phyloP scores from a whole-genome alignment of 2,329 filamentous ascomycete genomes.

The Immersiporthe knoxdaviesiana region DNA sequence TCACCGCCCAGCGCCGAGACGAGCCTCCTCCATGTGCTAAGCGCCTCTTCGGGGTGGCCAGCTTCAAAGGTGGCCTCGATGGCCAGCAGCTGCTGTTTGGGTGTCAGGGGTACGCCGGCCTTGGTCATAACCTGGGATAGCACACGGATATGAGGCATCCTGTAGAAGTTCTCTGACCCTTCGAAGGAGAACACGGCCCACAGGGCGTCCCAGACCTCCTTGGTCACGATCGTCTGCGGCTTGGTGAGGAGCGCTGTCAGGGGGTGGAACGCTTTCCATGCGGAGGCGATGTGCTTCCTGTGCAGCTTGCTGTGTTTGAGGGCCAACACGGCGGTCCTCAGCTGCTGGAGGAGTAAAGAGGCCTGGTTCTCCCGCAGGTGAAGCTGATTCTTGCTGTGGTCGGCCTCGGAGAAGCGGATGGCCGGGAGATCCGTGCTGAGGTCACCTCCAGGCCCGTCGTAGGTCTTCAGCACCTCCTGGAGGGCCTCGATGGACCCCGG shows the following conservation, averaged over 20 bases:
- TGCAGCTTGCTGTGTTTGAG: constrained; percentile 41
- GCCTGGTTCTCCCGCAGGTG: constrained; percentile 31
- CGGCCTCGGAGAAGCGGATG: constrained; percentile 31
- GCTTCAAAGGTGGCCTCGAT: constrained; percentile 70
- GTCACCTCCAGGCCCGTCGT: constrained; percentile 6
- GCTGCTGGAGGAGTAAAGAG: constrained; percentile 35
- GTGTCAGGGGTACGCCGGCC: constrained; percentile 57
- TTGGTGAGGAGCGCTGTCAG: constrained; percentile 49
- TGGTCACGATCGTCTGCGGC: constrained; percentile 59
- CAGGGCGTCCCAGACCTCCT: constrained; percentile 64
- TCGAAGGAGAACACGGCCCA: constrained; percentile 65
- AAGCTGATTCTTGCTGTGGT: constrained; percentile 32
- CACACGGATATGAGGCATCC: constrained; percentile 62
- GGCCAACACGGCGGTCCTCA: constrained; percentile 39
- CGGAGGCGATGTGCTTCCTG: constrained; percentile 36
- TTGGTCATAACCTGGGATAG: constrained; percentile 69
- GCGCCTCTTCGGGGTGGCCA: constrained; percentile 61
- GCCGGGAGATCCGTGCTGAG: not conserved
- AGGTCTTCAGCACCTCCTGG: constrained; percentile 20
- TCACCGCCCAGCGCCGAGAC: constrained; percentile 51
- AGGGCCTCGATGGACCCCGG: constrained; percentile 25
- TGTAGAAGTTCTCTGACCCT: constrained; percentile 54
- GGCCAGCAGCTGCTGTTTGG: constrained; percentile 64
- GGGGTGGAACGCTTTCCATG: constrained; percentile 55
- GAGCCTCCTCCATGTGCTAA: constrained; percentile 66